Conservation (phyloP, 2,329 filamentous ascomycete genomes). For the Botrytis aclada region DNA sequence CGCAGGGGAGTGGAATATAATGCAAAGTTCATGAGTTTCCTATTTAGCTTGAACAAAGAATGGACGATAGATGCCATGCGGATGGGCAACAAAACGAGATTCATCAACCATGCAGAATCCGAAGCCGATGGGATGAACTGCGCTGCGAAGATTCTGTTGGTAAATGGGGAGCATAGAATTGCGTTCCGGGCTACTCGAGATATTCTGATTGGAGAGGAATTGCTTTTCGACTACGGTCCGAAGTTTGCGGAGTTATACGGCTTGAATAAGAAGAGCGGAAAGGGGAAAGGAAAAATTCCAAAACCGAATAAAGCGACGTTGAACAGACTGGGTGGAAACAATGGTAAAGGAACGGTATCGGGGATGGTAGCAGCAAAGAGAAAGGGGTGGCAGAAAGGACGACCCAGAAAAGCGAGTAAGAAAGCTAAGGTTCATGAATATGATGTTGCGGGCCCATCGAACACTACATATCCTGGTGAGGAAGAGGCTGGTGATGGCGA, state of each 20-base stretch:
- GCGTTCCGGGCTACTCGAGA: conserved; percentile 66
- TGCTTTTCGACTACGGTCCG: conserved; percentile 79
- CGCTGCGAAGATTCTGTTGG: conserved; percentile 65
- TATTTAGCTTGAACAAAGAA: conserved; percentile 51
- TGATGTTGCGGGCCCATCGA: background rate
- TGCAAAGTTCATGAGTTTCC: conserved; percentile 42
- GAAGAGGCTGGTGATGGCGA: background rate
- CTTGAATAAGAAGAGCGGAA: conserved; percentile 47
- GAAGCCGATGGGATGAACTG: conserved; percentile 61
- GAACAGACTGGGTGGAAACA: conserved; percentile 26
- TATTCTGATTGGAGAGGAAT: conserved; percentile 69
- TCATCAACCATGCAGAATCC: conserved; percentile 73
- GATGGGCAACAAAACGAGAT: conserved; percentile 76
- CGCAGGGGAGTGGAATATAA: conserved; percentile 39
- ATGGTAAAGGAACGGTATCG: conserved; percentile 6
- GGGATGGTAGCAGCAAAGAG: conserved; percentile 4
- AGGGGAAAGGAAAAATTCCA: conserved; percentile 15
- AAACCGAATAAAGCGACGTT: conserved; percentile 27
- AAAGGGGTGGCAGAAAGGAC: conserved; percentile 13
- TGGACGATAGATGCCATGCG: conserved; percentile 66
- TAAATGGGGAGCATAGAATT: conserved; percentile 74
- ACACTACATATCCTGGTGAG: background rate
- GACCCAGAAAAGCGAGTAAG: conserved; percentile 22
- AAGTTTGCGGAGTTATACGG: conserved; percentile 55
- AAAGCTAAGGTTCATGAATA: conserved; percentile 5